Evolutionary conservation across 768 basidiomycete species (phyloP).

Genomic region (Panellus pusillus): DNA sequence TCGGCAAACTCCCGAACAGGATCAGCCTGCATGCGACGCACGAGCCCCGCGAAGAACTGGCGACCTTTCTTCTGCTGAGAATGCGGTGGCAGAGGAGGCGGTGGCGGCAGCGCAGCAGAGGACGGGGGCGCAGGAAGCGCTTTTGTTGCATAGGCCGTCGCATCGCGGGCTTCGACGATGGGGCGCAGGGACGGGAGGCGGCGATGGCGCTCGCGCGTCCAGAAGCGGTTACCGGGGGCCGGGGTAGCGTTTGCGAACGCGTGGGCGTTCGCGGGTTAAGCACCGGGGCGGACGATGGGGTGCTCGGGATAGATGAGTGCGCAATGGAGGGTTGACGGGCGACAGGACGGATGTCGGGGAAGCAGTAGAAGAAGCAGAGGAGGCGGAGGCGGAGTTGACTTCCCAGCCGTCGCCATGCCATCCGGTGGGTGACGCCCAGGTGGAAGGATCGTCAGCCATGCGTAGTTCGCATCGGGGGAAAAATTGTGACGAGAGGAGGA

Average conservation of each 20-base stretch:
- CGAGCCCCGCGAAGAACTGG: conserved; percentile 10
- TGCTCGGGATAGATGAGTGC: neutral
- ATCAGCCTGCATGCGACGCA: conserved; percentile 4
- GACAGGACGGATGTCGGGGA: neutral
- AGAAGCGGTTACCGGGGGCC: conserved; percentile 10
- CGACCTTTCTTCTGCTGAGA: conserved; percentile 1
- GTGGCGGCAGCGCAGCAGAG: neutral
- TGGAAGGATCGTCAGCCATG: conserved; percentile 18
- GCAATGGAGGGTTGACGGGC: neutral
- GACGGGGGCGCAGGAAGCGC: conserved; percentile 1
- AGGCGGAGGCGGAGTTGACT: conserved; percentile 7
- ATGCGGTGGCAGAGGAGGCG: neutral
- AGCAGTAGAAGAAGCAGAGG: conserved; percentile 1
- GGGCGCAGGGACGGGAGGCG: conserved; percentile 11
- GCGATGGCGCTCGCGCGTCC: conserved; percentile 7
- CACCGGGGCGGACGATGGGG: neutral
- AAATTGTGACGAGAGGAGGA: conserved; percentile 6
- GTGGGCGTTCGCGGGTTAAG: neutral
- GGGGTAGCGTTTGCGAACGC: neutral
- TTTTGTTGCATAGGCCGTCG: neutral
- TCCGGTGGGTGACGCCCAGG: conserved; percentile 11
- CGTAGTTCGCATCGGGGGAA: conserved; percentile 11
- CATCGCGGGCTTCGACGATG: conserved; percentile 7
- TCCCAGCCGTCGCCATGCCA: conserved; percentile 24
- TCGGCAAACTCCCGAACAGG: neutral